phyloP scores from a whole-genome alignment of 495 filamentous ascomycete species.

The Cenococcum geophilum region DNA sequence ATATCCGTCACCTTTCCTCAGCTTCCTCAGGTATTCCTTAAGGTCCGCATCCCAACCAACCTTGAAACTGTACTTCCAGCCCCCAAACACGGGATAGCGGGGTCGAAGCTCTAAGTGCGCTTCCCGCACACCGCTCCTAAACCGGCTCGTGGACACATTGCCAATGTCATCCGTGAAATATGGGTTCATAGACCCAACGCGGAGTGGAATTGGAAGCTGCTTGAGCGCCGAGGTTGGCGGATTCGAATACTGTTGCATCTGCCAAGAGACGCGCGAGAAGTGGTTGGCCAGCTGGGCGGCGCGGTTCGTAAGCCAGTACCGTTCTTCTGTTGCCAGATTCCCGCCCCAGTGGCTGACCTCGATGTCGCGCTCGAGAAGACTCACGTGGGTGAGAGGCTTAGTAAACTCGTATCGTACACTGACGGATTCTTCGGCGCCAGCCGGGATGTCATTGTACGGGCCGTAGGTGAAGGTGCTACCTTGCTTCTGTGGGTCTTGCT shows the following conservation, averaged over 20 bases:
- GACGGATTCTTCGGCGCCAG: conserved; percentile 64
- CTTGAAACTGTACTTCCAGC: conserved; percentile 95
- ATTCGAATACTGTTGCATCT: conserved; percentile 67
- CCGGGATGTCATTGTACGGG: conserved; percentile 72
- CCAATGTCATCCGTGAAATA: conserved; percentile 98
- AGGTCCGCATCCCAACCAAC: conserved; percentile 91
- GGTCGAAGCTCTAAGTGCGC: conserved; percentile 84
- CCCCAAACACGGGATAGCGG: conserved; percentile 87
- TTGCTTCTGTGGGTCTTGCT: conserved; percentile 69
- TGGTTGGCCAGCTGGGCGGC: conserved; percentile 76
- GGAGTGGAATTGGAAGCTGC: conserved; percentile 72
- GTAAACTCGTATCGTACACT: conserved; percentile 92
- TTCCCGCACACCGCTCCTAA: conserved; percentile 70
- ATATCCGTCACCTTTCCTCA: conserved; percentile 55
- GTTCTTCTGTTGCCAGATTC: conserved; percentile 88
- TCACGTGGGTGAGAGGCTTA: conserved; percentile 73
- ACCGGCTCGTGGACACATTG: conserved; percentile 90
- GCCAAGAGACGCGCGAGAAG: conserved; percentile 83
- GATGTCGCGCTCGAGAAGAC: conserved; percentile 74
- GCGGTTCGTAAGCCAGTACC: conserved; percentile 81
- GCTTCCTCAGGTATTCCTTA: conserved; percentile 62
- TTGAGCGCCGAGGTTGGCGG: conserved; percentile 70
- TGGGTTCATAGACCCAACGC: conserved; percentile 67
- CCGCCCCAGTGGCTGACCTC: conserved; percentile 98
- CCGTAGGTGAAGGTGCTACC: conserved; percentile 86